These are phyloP conservation scores for Ogataea nakhonphanomensis DNA, from an alignment of 805 yeast genomes.

Conservation along the genomic window DNA sequence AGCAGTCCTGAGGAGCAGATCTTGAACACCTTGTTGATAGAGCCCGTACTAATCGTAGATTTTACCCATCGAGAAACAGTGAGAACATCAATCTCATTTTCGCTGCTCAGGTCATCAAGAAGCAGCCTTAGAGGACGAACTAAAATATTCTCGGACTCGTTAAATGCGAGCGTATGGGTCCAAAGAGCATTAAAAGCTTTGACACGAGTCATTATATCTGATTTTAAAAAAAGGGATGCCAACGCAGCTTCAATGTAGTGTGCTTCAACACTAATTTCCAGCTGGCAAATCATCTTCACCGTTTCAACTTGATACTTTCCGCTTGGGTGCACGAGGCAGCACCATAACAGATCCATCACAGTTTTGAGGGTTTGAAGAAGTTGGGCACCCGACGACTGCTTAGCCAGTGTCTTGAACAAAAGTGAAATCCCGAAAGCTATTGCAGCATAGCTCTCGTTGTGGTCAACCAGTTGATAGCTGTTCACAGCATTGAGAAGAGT, in stretches of 20 bases:
- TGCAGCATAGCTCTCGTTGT: slow-evolving; percentile 21
- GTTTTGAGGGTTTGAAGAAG: slow-evolving; percentile 39
- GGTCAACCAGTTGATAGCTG: slow-evolving; percentile 13
- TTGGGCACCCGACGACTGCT: slow-evolving; percentile 31
- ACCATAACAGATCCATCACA: slow-evolving; percentile 51
- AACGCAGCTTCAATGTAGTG: slow-evolving; percentile 72
- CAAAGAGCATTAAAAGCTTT: slow-evolving; percentile 65
- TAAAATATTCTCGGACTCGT: slow-evolving; percentile 48
- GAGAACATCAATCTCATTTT: slow-evolving; percentile 40
- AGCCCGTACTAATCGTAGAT: slow-evolving; percentile 45
- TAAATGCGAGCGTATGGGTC: slow-evolving; percentile 58
- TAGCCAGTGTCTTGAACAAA: slow-evolving; percentile 37
- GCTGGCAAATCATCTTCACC: slow-evolving; percentile 58
- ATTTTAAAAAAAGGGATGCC: slow-evolving; percentile 48
- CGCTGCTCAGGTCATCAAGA: slow-evolving; percentile 56
- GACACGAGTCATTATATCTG: slow-evolving; percentile 40
- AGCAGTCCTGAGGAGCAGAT: slow-evolving; percentile 54
- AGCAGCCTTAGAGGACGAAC: slow-evolving; percentile 63
- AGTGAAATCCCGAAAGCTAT: slow-evolving; percentile 43
- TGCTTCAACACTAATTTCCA: slow-evolving; percentile 52
- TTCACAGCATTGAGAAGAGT: slow-evolving; percentile 29
- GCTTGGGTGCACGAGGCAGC: slow-evolving; percentile 43
- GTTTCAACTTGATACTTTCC: slow-evolving; percentile 67
- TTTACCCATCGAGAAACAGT: slow-evolving; percentile 49
- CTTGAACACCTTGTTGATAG: slow-evolving; percentile 58